Base-by-base conservation (phyloP, 2,329 filamentous ascomycete species). In the Aspergillus bombycis region DNA sequence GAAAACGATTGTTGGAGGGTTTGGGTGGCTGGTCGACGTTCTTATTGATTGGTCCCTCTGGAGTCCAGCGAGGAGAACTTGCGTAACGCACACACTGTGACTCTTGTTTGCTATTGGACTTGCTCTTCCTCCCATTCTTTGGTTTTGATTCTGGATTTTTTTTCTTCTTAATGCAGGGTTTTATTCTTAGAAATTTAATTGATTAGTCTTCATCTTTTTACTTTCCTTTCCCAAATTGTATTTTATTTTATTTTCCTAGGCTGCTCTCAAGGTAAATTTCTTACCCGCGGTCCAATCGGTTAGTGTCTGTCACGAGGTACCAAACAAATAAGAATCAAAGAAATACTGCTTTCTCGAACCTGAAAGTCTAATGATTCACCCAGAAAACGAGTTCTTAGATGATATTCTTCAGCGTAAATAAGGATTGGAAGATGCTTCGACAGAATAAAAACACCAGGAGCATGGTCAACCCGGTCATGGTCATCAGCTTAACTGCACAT, bases 1-100 rank as follows among this genome's bases (percentile, higher is more conserved):
- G 43, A 21, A 41, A 28, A 28, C 52, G 19, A 58, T 63, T 60
- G 46, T 45, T 52, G 45, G 23, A 38, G 34, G 34, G 52, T 58
- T 58, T 58, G 53, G 56, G 32, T 62, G 65, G 62, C 60, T 66
- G 65, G 65, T 54, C 55, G 21, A 21, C 34, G 12, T 36, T 46
- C 28, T 21, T 30, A 41, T 11, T 52, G 48, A 60, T 60, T 60
- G 58, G 58, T 21, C 8, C 21, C n/a, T 36, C 19, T 12, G 36
- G 30, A 16, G 28, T 23, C 52, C 32, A 34, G 50, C 11, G 58
- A 60, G 58, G 58, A 53, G 58, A 60, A 60, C 34, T 55, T 55
- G 58, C 58, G 58, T 60, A 43, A 60, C 58, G 41, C 50, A 52
- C 19, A 34, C 28, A 11, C 16, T 5, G 19, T 52, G 52, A n/a